phyloP scores from a whole-genome alignment of 768 basidiomycete species.

The Zangia roseola region DNA sequence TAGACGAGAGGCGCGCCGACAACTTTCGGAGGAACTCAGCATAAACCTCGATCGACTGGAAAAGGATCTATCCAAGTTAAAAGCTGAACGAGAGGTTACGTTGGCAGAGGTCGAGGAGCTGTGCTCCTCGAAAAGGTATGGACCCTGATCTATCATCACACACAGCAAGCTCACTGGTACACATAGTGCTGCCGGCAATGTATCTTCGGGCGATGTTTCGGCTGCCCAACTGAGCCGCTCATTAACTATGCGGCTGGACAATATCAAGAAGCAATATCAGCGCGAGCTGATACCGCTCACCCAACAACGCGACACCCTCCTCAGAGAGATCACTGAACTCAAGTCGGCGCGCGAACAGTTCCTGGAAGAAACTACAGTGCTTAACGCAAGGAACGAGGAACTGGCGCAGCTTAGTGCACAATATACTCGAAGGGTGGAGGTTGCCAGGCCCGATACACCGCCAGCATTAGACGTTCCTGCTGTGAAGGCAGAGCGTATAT shows the following conservation, averaged over 20 bases:
- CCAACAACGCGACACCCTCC: slow-evolving; percentile 74
- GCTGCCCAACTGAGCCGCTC: slow-evolving; percentile 57
- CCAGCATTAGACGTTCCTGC: slow-evolving; percentile 6
- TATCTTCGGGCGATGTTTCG: slow-evolving; percentile 35
- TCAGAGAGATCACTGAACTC: slow-evolving; percentile 83
- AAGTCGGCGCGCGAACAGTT: slow-evolving; percentile 82
- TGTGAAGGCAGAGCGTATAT: slow-evolving; percentile 7
- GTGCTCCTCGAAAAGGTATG: slow-evolving; percentile 68
- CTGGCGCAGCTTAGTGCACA: slow-evolving; percentile 85
- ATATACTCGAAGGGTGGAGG: slow-evolving; percentile 76
- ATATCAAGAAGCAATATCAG: slow-evolving; percentile 83
- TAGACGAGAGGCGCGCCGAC: slow-evolving; percentile 74
- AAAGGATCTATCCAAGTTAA: slow-evolving; percentile 81
- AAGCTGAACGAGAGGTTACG: slow-evolving; percentile 87
- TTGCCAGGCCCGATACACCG: slow-evolving; percentile 17
- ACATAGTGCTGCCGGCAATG: slow-evolving; percentile 28
- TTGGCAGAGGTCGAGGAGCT: slow-evolving; percentile 94
- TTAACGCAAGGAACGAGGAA: slow-evolving; percentile 91
- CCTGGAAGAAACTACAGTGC: slow-evolving; percentile 86
- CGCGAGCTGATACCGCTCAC: slow-evolving; percentile 83
- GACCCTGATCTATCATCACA: slow-evolving; percentile 4
- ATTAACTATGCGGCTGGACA: slow-evolving; percentile 82
- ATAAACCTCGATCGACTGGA: slow-evolving; percentile 78
- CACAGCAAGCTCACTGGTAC: slow-evolving; percentile 24
- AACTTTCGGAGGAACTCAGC: slow-evolving; percentile 75